A percentile compares a stretch with the other conserved stretches of the same genome.
phyloP scores from a whole-genome alignment of 345 rosid species.

The Lumnitzera racemosa region DNA sequence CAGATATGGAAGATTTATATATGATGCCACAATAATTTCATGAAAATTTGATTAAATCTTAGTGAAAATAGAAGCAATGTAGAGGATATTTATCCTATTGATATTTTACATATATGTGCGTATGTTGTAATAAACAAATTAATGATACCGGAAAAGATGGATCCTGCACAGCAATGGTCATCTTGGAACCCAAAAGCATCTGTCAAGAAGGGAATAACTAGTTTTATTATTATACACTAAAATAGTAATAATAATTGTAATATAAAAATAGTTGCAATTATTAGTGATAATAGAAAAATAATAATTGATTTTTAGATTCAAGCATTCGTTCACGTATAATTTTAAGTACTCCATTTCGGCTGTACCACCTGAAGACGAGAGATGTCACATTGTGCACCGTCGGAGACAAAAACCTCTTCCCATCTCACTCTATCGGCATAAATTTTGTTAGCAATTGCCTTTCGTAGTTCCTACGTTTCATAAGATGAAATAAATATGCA shows the following conservation, averaged over 20 bases:
- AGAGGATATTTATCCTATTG: too few species aligned
- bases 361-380: slow-evolving; percentile 36
- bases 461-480: slow-evolving; percentile 23
- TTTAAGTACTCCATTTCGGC: neutral
- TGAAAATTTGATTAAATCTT: too few species aligned
- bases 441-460: slow-evolving; percentile 24
- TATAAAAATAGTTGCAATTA: too few species aligned
- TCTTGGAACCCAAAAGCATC: slow-evolving; percentile 38
- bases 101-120: neutral
- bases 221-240: neutral
- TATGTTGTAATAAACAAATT: too few species aligned
- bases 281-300: neutral
- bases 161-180: slow-evolving; percentile 36
- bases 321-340: too few species aligned
- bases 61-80: too few species aligned
- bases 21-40: too few species aligned
- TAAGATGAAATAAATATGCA: neutral
- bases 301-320: too few species aligned
- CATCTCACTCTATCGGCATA: slow-evolving; percentile 24
- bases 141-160: slow-evolving; percentile 42
- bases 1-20: too few species aligned
- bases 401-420: slow-evolving; percentile 37
- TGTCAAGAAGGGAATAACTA: slow-evolving; percentile 1
- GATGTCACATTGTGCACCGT: slow-evolving; percentile 48
- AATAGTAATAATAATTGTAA: neutral